Conservation (phyloP, 257 asterid genomes). For the Plantago major region DNA sequence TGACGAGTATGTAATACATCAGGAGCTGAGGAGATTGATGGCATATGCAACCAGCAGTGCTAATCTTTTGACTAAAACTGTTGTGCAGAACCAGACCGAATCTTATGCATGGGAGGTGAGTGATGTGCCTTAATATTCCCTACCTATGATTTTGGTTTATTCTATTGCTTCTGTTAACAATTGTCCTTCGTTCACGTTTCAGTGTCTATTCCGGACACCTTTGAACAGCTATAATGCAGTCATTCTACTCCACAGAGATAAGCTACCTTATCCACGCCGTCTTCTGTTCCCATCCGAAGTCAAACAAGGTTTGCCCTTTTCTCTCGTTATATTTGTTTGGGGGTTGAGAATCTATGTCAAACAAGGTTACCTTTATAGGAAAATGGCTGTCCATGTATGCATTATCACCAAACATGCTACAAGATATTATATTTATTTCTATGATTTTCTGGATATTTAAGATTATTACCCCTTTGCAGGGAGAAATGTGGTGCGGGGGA, state of each 20-base stretch:
- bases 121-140: slow-evolving; percentile 13
- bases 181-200: slow-evolving; percentile 27
- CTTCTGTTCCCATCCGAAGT: slow-evolving; percentile 89
- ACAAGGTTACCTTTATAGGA: slow-evolving; percentile 8
- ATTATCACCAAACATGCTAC: background rate
- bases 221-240: slow-evolving; percentile 83
- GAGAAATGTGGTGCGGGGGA: slow-evolving; percentile 56
- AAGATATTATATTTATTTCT: background rate
- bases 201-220: slow-evolving; percentile 98
- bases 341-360: slow-evolving; percentile 29
- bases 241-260: slow-evolving; percentile 81
- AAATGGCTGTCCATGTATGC: background rate
- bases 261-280: slow-evolving; percentile 70
- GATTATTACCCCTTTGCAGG: slow-evolving; percentile 35
- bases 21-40: slow-evolving; percentile 81
- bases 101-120: slow-evolving; percentile 86
- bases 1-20: slow-evolving; percentile 20
- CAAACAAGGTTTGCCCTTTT: slow-evolving; percentile 42
- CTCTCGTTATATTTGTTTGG: too few species aligned
- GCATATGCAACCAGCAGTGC: slow-evolving; percentile 89
- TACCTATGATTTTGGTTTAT: slow-evolving; percentile 8
- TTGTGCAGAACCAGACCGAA: slow-evolving; percentile 56
- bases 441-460: slow-evolving; percentile 1
- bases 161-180: slow-evolving; percentile 4
- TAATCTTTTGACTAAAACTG: slow-evolving; percentile 48